A percentile compares a stretch with the other conserved stretches of the same genome.
These are phyloP conservation scores for Blastobotrys chiropterorum DNA, from an alignment of 805 yeast species.

Conservation along the genomic window DNA sequence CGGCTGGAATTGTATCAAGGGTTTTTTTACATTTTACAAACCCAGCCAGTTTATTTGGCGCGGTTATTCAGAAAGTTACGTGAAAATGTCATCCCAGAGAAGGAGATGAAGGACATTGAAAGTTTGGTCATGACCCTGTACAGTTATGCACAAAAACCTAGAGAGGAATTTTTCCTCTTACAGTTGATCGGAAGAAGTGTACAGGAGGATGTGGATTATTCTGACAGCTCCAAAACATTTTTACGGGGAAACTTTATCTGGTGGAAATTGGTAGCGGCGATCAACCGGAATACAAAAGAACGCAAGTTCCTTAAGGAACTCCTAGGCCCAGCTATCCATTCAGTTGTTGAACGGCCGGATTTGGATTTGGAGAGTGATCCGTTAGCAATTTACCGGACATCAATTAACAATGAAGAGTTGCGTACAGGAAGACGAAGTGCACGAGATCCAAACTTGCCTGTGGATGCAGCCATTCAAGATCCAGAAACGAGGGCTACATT, in stretches of 20 bases:
- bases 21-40: constrained; percentile 74
- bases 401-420: constrained; percentile 29
- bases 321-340: constrained; percentile 34
- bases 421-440: constrained; percentile 31
- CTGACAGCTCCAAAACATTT: constrained; percentile 18
- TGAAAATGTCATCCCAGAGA: constrained; percentile 24
- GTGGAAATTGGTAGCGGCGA: constrained; percentile 37
- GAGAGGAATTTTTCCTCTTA: constrained; percentile 68
- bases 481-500: constrained; percentile 64
- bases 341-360: constrained; percentile 22
- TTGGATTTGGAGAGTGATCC: constrained; percentile 81
- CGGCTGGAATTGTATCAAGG: constrained; percentile 68
- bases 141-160: constrained; percentile 37
- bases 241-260: constrained; percentile 33
- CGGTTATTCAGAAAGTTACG: constrained; percentile 40
- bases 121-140: constrained; percentile 29
- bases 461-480: constrained; percentile 72
- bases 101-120: constrained; percentile 29
- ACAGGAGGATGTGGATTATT: constrained; percentile 21
- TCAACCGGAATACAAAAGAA: constrained; percentile 35
- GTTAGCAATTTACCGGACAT: constrained; percentile 29
- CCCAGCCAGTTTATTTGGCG: constrained; percentile 69
- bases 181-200: constrained; percentile 43
- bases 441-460: constrained; percentile 39
- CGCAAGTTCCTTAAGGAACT: constrained; percentile 29